Base-by-base conservation (phyloP, 345 rosid genomes). In the Rhizophora apiculata region DNA sequence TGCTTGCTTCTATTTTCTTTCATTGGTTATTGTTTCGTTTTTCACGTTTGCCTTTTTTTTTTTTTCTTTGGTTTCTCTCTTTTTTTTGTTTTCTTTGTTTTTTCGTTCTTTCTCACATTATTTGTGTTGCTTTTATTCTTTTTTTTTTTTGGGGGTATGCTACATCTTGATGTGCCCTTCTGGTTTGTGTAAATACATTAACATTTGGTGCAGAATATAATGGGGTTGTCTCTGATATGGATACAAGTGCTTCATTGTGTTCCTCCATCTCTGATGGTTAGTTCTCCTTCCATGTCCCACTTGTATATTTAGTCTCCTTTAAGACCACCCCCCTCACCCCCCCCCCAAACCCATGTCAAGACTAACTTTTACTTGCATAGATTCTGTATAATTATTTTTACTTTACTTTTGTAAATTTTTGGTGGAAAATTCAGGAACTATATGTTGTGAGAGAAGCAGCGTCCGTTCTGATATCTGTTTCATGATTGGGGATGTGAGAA, bases 401-500 rank as follows among this genome's bases (percentile, higher is more conserved):
- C 34, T 37, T 46, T 18, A 24, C 10, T 24, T 56, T 56, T 15
- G 5, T 5, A 43, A 43, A 43, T 49, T 75, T 71, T 64, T 46
- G 13, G 21, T 52, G 55, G 22, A 70, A 24, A 66, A 58, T 77
- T 24, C 88, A 94, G 98, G 95, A 71, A 86, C 78, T 51, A 83
- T 89, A 70, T 88, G 93, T 54, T 89, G 93, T 68, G 97, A 92
- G 64, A 85, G 93, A 72, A 88, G 82, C 49, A 76, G 88, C 75
- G 37, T 75, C 22, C 87, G 97, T 19, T 68, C 90, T 0, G 96
- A 92, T 61, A 32, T 89, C 3, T 92, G 97, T 81, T 36, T 80
- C 59, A 88, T 92, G 92, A 86, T 80, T 80, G 97, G 97, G 54
- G 96, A 89, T 69, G 69, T 89, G 13, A 79, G 93, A 71, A 86